phyloP scores from a whole-genome alignment of 1,139 yeast species.

The Diutina scorzettiae region DNA sequence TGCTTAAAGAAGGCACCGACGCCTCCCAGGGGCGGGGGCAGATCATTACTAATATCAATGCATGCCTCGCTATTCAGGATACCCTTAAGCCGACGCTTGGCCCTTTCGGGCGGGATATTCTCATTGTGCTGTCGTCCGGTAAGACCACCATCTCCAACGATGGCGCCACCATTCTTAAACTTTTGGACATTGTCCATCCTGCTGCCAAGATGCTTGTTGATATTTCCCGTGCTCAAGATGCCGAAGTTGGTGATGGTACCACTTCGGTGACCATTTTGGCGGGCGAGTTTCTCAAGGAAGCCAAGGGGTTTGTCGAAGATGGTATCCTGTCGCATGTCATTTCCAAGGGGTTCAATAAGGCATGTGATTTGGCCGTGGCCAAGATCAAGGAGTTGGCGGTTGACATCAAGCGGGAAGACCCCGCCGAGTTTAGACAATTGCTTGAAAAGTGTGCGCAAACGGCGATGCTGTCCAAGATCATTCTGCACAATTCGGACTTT shows the following conservation, averaged over 20 bases:
- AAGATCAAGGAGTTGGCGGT: slow-evolving; percentile 68
- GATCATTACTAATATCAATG: slow-evolving; percentile 87
- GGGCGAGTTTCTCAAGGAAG: slow-evolving; percentile 87
- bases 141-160: slow-evolving; percentile 93
- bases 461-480: slow-evolving; percentile 93
- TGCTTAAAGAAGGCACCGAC: slow-evolving; percentile 95
- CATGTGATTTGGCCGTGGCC: slow-evolving; percentile 65
- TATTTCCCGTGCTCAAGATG: slow-evolving; percentile 92
- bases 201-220: slow-evolving; percentile 95
- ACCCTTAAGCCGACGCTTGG: slow-evolving; percentile 92
- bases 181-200: slow-evolving; percentile 93
- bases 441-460: slow-evolving; percentile 91
- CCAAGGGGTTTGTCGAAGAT: slow-evolving; percentile 84
- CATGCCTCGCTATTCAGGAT: slow-evolving; percentile 94
- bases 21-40: slow-evolving; percentile 95
- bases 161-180: slow-evolving; percentile 90
- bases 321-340: slow-evolving; percentile 88
- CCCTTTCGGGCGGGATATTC: slow-evolving; percentile 92
- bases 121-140: slow-evolving; percentile 73
- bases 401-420: slow-evolving; percentile 33
- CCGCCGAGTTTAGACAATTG: slow-evolving; percentile 50
- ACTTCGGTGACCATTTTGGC: slow-evolving; percentile 91
- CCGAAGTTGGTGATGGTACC: slow-evolving; percentile 99
- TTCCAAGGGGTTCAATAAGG: slow-evolving; percentile 77
- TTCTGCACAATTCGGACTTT: slow-evolving; percentile 74